Evolutionary conservation across 2,329 filamentous ascomycete species (phyloP), one percentile per base, ranked within the genome.

Genomic region (Arthrinium phaeospermum): DNA sequence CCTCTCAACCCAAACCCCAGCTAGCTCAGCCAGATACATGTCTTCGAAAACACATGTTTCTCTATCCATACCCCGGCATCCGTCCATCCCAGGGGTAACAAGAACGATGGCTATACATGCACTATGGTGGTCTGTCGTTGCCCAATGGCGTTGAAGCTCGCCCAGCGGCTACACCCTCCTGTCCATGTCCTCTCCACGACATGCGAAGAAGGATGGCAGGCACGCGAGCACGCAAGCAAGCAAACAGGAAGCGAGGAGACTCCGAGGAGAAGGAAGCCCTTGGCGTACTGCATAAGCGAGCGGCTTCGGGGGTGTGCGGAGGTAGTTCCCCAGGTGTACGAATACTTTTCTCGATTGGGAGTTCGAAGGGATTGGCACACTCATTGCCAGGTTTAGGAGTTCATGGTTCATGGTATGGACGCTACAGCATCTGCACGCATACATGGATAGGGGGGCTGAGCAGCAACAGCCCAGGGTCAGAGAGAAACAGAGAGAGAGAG

Each of bases 321-420:
- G 41, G 19, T n/a, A 30, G 22, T 41, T 22, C 13, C 30, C 30
- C 19, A 37, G 30, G 19, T 64, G 30, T 41, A 41, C 57, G 34
- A 41, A 41, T 8, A 14, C 57, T 41, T 41, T 64, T 22, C 37
- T 41, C 14, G 14, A 16, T 41, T 41, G 12, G 10, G 34, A 34
- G 57, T 64, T 64, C 34, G 19, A 64, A 64, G 57, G 57, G 57
- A 64, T 41, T 41, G 57, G 57, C 22, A 64, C 57, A 41, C 57
- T 64, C 30, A 41, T 41, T 37, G 57, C 30, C 57, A 13, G 34
- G 57, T n/a, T n/a, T 13, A 14, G 57, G 30, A 22, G 57, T 14
- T 34, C 13, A 37, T 16, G 30, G 53, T 61, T 64, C 30, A 64
- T 19, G 34, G 16, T 41, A 22, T 41, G 30, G 30, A 64, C n/a